Evolutionary conservation across 2,329 filamentous ascomycete genomes (phyloP), one percentile per base, ranked within the genome.

Genomic region (Sarocladium brachiariae): DNA sequence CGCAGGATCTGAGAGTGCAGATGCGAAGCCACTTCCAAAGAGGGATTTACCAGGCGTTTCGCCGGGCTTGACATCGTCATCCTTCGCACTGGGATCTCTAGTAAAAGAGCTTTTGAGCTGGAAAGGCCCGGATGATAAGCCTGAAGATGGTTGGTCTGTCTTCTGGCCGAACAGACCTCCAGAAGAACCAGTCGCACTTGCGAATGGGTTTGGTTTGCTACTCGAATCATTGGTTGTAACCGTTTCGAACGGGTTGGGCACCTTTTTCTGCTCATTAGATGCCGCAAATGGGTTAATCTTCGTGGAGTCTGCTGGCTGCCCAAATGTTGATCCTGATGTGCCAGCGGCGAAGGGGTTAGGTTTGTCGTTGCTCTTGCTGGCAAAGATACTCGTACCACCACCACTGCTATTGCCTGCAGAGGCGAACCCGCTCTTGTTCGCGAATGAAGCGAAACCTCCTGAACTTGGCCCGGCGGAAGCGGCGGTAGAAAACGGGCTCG

Each of bases 21-120:
- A 75, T 6, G 76, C 72, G 63, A 89, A 87, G 9, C 70, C 75
- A 49, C 69, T 71, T n/a, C 79, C 78, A 59, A 88, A 87, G 56
- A 86, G 57, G 2, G 69, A 73, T 4, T 73, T 72, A 11, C 70
- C 70, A n/a, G 58, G 49, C 10, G 58, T 30, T n/a, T 65, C 63
- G 19, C 65, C 62, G 14, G 76, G 68, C 54, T 77, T 78, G 8
- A 76, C 72, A 31, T 74, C 66, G 52, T 84, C 80, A 21, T 86
- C 76, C 52, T 80, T 81, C 1, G 78, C 73, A 39, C 75, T 73
- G 5, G 78, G 75, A 56, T 87, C 84, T 8, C 75, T 73, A 59
- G 83, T 81, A 68, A 89, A 89, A 2, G 79, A 83, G 25, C 80
- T 83, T 34, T 77, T 76, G 14, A 89, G 70, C 57, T 86, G 84